Percentiles rank a stretch among this genome's conserved stretches.
These are phyloP conservation scores for Heliamphora exappendiculata DNA, from an alignment of 148 eudicot species.

Conservation along the genomic window DNA sequence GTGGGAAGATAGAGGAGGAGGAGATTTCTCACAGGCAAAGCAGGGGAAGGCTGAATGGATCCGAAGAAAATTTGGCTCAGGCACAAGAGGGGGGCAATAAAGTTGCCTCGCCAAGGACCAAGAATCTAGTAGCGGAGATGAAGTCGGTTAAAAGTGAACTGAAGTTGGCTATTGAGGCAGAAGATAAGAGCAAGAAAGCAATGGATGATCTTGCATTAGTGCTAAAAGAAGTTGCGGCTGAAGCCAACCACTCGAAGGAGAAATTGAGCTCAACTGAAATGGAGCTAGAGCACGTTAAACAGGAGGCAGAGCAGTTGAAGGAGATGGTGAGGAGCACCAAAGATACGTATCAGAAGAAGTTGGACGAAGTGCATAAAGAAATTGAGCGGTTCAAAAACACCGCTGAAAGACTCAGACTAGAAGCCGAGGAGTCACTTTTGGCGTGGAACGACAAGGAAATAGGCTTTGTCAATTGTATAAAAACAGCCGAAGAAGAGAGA, in stretches of 20 bases:
- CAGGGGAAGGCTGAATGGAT: too few species aligned
- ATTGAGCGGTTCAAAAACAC: conserved; percentile 47
- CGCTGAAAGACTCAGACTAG: conserved; percentile 46
- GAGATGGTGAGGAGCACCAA: conserved; percentile 29
- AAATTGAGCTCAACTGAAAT: conserved; percentile 28
- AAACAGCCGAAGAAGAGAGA: conserved; percentile 62
- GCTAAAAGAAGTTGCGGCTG: conserved; percentile 60
- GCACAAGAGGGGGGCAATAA: conserved; percentile 21
- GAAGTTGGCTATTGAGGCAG: conserved; percentile 54
- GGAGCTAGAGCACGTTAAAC: conserved; percentile 41
- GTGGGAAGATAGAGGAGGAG: conserved; percentile 28
- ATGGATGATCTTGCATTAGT: conserved; percentile 88
- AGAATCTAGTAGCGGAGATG: conserved; percentile 32
- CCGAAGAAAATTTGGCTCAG: conserved; percentile 15
- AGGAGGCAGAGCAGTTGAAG: conserved; percentile 38
- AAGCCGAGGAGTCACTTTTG: conserved; percentile 67
- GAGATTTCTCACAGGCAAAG: too few species aligned
- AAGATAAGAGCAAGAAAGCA: conserved; percentile 67
- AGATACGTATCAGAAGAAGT: conserved; percentile 31
- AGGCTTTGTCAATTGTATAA: conserved; percentile 70
- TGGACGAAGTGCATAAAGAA: conserved; percentile 40
- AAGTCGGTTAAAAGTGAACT: conserved; percentile 39
- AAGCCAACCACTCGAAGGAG: conserved; percentile 50
- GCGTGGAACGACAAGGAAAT: conserved; percentile 74
- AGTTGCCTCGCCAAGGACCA: conserved; percentile 17